A percentile compares a stretch with the other conserved stretches of the same genome.
Evolutionary conservation across 2,329 filamentous ascomycete genomes (phyloP).

Genomic region (Fusarium piperis): DNA sequence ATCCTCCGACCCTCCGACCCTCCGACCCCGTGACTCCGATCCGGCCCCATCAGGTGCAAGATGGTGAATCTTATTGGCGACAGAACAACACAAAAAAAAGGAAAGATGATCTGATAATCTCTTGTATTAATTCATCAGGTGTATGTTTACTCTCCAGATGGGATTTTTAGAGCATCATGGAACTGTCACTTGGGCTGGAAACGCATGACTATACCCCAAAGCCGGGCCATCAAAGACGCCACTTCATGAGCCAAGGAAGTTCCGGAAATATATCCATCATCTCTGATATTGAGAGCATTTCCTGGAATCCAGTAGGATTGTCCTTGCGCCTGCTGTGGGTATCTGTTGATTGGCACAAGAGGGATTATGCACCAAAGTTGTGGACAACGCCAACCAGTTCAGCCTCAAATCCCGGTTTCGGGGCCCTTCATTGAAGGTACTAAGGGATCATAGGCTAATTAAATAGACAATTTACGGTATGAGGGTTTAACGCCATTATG

Average conservation of each 20-base stretch:
- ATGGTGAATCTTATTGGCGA: neutral
- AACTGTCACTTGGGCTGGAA: neutral
- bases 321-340: neutral
- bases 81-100: neutral
- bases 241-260: too few species aligned
- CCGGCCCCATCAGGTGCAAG: neutral
- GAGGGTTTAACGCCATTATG: too few species aligned
- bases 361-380: too few species aligned
- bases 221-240: too few species aligned
- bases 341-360: too few species aligned
- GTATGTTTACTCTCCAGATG: neutral
- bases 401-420: too few species aligned
- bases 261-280: neutral
- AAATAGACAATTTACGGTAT: too few species aligned
- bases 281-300: neutral
- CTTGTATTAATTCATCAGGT: neutral
- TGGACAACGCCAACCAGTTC: too few species aligned
- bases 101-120: neutral
- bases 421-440: too few species aligned
- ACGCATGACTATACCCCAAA: neutral
- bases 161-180: neutral
- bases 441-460: too few species aligned
- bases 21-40: constrained; percentile 2
- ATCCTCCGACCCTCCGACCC: constrained; percentile 12
- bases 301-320: neutral